Evolutionary conservation across 2,329 filamentous ascomycete genomes (phyloP), one percentile per base, ranked within the genome.

Genomic region (Fusarium buharicum): DNA sequence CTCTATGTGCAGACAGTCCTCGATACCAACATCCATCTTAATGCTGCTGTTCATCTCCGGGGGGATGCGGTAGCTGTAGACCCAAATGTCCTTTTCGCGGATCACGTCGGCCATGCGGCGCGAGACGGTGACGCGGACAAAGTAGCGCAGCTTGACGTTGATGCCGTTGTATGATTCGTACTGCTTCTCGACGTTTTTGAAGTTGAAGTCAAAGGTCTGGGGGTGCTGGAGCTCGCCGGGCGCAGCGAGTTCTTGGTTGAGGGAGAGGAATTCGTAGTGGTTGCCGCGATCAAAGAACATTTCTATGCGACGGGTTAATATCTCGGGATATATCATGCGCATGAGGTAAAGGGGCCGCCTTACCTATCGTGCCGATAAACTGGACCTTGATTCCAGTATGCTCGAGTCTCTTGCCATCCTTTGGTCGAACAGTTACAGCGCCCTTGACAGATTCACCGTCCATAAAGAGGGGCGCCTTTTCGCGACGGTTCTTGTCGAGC

Each of bases 251-350:
- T 99, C 95, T 79, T 98, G 96, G 71, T 95, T 94, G 24, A 98
- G 87, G 31, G 93, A 97, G 58, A 99, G 90, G 79, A 99, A 99
- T 80, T 99, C 95, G 83, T 99, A 97, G 81, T 98, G 95, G 77
- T 97, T 99, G 71, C 94, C 94, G 74, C 95, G 92, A 77, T 99
- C 95, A 78, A 97, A 99, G 86, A 98, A 99, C 95, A 99, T 99
- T 78, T 99, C 95, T 96, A 51, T 38, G 38, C 50, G 24, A 50
- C 16, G n/a, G 38, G 44, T 55, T 18, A 52, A 50, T 55, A 44
- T 40, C 37, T 38, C 16, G 31, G 4, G 5, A 36, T 17, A 9
- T n/a, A 34, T 16, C n/a, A 8, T 36, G 14, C 34, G 45, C 39
- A 55, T 59, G 20, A 46, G 40, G 47, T 33, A 50, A 45, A 37